These are phyloP conservation scores for Boletus holoroseus DNA, from an alignment of 1,284 basidiomycete genomes.

Conservation along the genomic window DNA sequence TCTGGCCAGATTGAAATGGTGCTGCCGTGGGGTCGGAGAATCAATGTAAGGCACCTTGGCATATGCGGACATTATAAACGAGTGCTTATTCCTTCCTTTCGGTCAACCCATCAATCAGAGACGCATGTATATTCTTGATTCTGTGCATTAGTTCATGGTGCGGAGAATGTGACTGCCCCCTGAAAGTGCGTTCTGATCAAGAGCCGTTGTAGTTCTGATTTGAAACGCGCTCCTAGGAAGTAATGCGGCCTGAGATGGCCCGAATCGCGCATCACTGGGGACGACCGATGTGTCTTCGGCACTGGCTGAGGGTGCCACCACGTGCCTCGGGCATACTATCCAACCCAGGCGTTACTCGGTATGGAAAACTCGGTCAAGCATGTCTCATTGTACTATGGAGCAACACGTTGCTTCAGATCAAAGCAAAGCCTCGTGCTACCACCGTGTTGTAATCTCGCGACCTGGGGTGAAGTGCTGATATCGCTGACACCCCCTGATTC, in stretches of 20 bases:
- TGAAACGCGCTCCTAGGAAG: background rate
- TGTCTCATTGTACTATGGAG: background rate
- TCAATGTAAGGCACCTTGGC: background rate
- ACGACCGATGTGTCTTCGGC: too few species aligned
- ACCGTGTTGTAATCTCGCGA: background rate
- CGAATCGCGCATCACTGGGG: background rate
- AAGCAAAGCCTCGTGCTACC: background rate
- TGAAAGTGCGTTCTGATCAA: slow-evolving; percentile 1
- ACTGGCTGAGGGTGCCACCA: background rate
- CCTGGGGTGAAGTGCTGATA: background rate
- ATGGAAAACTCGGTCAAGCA: background rate
- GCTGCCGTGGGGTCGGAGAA: background rate
- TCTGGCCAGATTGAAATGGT: background rate
- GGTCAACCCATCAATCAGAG: slow-evolving; percentile 5
- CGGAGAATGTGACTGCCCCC: background rate
- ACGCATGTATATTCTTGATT: background rate
- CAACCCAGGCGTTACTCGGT: background rate
- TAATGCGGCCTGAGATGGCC: background rate
- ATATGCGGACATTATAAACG: slow-evolving; percentile 7
- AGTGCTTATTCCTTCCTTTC: slow-evolving; percentile 3
- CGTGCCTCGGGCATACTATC: background rate
- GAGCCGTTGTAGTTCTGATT: background rate
- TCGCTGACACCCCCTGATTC: background rate
- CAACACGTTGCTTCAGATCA: background rate
- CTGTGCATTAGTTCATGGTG: background rate